Conservation (phyloP, 2,329 filamentous ascomycete genomes). For the Coniochaeta hoffmannii region DNA sequence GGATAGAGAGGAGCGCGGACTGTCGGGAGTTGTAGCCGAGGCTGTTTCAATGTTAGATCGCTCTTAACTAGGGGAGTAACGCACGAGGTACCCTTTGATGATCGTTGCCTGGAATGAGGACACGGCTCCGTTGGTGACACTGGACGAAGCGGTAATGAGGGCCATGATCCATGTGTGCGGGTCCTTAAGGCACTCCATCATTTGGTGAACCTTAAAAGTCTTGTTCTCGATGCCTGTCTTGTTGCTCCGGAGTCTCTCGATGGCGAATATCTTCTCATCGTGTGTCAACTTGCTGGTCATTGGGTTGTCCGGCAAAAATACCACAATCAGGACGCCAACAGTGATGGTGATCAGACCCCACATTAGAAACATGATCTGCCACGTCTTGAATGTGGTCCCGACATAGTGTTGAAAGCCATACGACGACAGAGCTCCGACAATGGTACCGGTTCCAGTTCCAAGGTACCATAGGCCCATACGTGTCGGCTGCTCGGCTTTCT, state of each 20-base stretch:
- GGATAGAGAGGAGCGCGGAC: slow-evolving; percentile 24
- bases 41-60: background rate
- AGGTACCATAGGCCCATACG: slow-evolving; percentile 39
- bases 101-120: slow-evolving; percentile 40
- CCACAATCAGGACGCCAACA: slow-evolving; percentile 16
- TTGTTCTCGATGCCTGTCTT: slow-evolving; percentile 27
- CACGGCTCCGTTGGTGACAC: slow-evolving; percentile 22
- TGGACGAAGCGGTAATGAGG: slow-evolving; percentile 17
- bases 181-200: slow-evolving; percentile 23
- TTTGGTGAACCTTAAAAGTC: slow-evolving; percentile 20
- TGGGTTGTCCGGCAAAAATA: slow-evolving; percentile 16
- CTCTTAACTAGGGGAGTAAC: background rate
- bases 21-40: slow-evolving; percentile 40
- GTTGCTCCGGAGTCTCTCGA: slow-evolving; percentile 23
- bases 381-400: slow-evolving; percentile 10
- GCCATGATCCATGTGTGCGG: slow-evolving; percentile 23
- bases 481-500: slow-evolving; percentile 47
- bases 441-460: slow-evolving; percentile 21
- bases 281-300: slow-evolving; percentile 14
- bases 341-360: slow-evolving; percentile 19
- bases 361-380: slow-evolving; percentile 12
- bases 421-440: slow-evolving; percentile 20
- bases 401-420: slow-evolving; percentile 23
- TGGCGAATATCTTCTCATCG: slow-evolving; percentile 20
- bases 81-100: slow-evolving; percentile 32